Conservation (phyloP, 2,329 filamentous ascomycete genomes). For the Hymenoscyphus infarciens region DNA sequence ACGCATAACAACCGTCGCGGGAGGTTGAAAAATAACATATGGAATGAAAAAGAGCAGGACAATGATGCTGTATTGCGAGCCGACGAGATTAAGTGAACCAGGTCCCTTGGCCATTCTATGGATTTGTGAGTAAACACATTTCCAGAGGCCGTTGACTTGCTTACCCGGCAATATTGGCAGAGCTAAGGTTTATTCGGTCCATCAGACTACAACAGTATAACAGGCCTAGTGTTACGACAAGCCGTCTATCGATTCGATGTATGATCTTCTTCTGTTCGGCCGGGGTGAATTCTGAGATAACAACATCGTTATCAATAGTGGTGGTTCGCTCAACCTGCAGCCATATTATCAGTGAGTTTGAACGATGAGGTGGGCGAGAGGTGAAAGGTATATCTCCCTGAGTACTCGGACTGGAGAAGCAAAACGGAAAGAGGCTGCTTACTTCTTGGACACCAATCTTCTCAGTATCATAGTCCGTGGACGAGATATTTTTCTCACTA, state of each 20-base stretch:
- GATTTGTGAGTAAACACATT: slow-evolving; percentile 1
- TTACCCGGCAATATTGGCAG: slow-evolving; percentile 67
- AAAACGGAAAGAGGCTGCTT: neutral
- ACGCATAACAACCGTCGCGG: slow-evolving; percentile 65
- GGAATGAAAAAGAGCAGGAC: slow-evolving; percentile 72
- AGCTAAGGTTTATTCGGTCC: slow-evolving; percentile 74
- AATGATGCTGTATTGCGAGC: slow-evolving; percentile 48
- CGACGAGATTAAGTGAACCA: slow-evolving; percentile 15
- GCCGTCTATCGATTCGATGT: slow-evolving; percentile 62
- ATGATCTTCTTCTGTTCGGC: slow-evolving; percentile 66
- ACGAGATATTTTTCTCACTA: neutral
- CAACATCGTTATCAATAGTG: slow-evolving; percentile 16
- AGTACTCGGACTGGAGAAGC: neutral
- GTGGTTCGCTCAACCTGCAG: slow-evolving; percentile 14
- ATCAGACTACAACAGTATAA: slow-evolving; percentile 75
- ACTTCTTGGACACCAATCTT: slow-evolving; percentile 13
- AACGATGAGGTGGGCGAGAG: neutral
- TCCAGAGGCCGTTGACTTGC: slow-evolving; percentile 13
- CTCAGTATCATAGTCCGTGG: slow-evolving; percentile 5
- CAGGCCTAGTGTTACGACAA: slow-evolving; percentile 58
- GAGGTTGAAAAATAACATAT: slow-evolving; percentile 69
- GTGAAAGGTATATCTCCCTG: neutral
- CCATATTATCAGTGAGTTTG: neutral
- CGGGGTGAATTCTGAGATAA: slow-evolving; percentile 44
- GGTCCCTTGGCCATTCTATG: slow-evolving; percentile 21